Evolutionary conservation across 2,329 filamentous ascomycete species (phyloP).

Genomic region (Diaporthe sp.): DNA sequence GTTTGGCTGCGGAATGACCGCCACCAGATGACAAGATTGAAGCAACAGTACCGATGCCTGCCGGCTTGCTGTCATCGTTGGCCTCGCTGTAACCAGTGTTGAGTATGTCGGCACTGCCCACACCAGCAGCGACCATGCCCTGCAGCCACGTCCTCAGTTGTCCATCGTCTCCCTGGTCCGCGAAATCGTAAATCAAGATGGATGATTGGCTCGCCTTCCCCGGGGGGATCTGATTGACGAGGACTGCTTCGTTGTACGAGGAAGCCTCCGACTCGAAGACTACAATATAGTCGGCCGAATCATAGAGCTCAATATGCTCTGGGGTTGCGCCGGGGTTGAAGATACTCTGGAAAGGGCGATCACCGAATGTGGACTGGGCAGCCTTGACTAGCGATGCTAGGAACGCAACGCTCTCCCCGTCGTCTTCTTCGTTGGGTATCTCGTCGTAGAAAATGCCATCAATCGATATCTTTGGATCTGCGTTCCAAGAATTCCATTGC

Average conservation of each 20-base stretch:
- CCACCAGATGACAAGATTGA: background rate
- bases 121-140: conserved; percentile 11
- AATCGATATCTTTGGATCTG: conserved; percentile 27
- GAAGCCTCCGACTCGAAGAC: conserved; percentile 34
- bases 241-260: conserved; percentile 9
- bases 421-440: conserved; percentile 40
- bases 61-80: conserved; percentile 13
- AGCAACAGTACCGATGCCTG: conserved; percentile 5
- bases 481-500: conserved; percentile 30
- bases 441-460: conserved; percentile 42
- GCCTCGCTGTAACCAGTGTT: conserved; percentile 30
- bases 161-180: background rate
- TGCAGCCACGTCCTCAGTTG: conserved; percentile 24
- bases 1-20: background rate
- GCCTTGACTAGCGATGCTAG: conserved; percentile 28
- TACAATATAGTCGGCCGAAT: conserved; percentile 25
- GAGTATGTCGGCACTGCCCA: conserved; percentile 29
- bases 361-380: conserved; percentile 20
- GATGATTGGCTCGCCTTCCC: conserved; percentile 30
- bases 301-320: conserved; percentile 26
- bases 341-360: conserved; percentile 29
- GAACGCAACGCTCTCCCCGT: conserved; percentile 24
- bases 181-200: conserved; percentile 19
- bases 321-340: conserved; percentile 36
- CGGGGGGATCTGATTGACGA: conserved; percentile 23